phyloP scores from a whole-genome alignment of 805 yeast genomes.

The Vanderwaltozyma polyspora region DNA sequence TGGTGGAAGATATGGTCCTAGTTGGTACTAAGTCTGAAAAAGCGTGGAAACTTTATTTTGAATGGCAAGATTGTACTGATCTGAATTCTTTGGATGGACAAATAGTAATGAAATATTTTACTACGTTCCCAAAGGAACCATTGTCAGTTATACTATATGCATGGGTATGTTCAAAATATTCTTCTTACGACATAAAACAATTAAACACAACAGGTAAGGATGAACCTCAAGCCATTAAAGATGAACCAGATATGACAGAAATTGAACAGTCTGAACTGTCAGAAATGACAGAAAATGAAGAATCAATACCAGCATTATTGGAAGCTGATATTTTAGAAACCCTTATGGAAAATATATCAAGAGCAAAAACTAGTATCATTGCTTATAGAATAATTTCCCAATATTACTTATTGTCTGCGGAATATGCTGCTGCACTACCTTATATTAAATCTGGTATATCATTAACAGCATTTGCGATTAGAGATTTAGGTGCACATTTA shows the following conservation, averaged over 20 bases:
- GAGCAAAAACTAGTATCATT: conserved; percentile 38
- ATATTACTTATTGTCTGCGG: conserved; percentile 48
- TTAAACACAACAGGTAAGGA: conserved; percentile 9
- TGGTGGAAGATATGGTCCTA: conserved; percentile 62
- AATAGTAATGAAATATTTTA: conserved; percentile 40
- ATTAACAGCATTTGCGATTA: conserved; percentile 37
- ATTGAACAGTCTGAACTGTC: conserved; percentile 16
- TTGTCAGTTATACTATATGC: conserved; percentile 53
- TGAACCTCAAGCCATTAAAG: conserved; percentile 5
- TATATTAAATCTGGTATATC: conserved; percentile 51
- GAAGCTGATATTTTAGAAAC: conserved; percentile 40
- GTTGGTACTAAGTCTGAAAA: conserved; percentile 48
- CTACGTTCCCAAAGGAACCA: conserved; percentile 48
- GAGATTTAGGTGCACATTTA: conserved; percentile 38
- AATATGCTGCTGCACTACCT: conserved; percentile 52
- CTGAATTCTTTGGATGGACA: conserved; percentile 39
- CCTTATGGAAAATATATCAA: conserved; percentile 41
- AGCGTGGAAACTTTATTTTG: conserved; percentile 67
- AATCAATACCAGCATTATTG: conserved; percentile 9
- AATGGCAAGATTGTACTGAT: conserved; percentile 52
- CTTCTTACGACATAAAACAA: conserved; percentile 39
- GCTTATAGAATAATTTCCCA: conserved; percentile 56
- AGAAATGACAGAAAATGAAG: conserved; percentile 18
- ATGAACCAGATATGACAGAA: conserved; percentile 10
- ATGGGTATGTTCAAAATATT: conserved; percentile 54